Base-by-base conservation (phyloP, 2,329 filamentous ascomycete species). In the Drechslerella stenobrocha region DNA sequence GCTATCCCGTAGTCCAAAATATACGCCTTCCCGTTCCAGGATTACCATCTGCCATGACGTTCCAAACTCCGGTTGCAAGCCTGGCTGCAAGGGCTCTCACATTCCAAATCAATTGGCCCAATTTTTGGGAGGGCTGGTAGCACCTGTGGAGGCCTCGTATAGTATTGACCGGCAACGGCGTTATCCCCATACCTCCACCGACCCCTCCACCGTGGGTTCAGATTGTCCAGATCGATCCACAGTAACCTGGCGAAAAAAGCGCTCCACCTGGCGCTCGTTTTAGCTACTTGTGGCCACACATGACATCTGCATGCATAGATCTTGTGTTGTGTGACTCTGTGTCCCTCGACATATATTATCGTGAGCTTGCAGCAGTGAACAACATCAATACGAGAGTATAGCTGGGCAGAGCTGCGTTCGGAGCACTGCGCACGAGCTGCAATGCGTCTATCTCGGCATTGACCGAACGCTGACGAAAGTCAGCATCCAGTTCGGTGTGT, bases 31-130 rank as follows among this genome's bases (percentile, higher is more conserved):
- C 47, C 47, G 18, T 13, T 32, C 47, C 47, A 15, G 47, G 47
- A 37, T 52, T 52, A n/a, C 47, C 35, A 32, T 52, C 47, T 3
- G 47, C 35, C 32, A 28, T 28, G 47, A 52, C 47, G n/a, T 35
- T 34, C 47, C 47, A n/a, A 52, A 24, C 32, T 52, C 20, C 47
- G 22, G 34, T 8, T 37, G n/a, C n/a, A n/a, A n/a, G n/a, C n/a
- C n/a, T n/a, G n/a, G n/a, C n/a, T n/a, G n/a, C n/a, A n/a, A n/a
- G n/a, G n/a, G 28, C 47, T 9, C 47, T 34, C 11, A 28, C 28
- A 23, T 52, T 37, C 18, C 28, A n/a, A n/a, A n/a, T n/a, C 47
- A 8, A 37, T 37, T 13, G 28, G 26, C 9, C 47, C 47, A 3
- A 52, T 13, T 13, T 52, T 35, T 7, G 47, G 47, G 13, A 52